Conservation (phyloP, 331 rosid species). For the Quercus phellos region DNA sequence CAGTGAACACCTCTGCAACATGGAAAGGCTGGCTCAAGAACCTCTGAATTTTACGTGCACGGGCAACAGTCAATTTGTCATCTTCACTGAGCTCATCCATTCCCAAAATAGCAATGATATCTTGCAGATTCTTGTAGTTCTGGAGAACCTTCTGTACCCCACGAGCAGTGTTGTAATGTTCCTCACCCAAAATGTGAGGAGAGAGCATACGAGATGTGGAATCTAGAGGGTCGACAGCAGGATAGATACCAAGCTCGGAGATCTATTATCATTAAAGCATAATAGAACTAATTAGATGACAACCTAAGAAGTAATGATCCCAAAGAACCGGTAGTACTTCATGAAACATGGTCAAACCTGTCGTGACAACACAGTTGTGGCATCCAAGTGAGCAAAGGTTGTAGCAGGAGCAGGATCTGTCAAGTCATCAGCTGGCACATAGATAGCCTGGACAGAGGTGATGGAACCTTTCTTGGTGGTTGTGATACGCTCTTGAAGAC, state of each 20-base stretch:
- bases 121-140: constrained; percentile 86
- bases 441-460: constrained; percentile 98
- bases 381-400: constrained; percentile 92
- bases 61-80: constrained; percentile 94
- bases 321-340: not conserved
- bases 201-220: constrained; percentile 99
- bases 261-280: constrained; percentile 35
- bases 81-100: constrained; percentile 99
- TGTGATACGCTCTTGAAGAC: constrained; percentile 96
- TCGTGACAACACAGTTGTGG: constrained; percentile 78
- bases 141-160: constrained; percentile 88
- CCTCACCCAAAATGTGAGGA: constrained; percentile 82
- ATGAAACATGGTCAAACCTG: constrained; percentile 38
- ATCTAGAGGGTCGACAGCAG: constrained; percentile 79
- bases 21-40: constrained; percentile 99
- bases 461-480: constrained; percentile 99
- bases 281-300: not conserved
- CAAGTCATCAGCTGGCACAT: constrained; percentile 85
- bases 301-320: not conserved
- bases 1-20: constrained; percentile 99
- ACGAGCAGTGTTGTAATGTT: constrained; percentile 77
- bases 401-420: constrained; percentile 97
- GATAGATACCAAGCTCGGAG: constrained; percentile 87
- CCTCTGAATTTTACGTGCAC: constrained; percentile 83
- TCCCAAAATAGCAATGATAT: constrained; percentile 72